Evolutionary conservation across 805 yeast genomes (phyloP).

Genomic region (Saccharomycopsis fodiens): DNA sequence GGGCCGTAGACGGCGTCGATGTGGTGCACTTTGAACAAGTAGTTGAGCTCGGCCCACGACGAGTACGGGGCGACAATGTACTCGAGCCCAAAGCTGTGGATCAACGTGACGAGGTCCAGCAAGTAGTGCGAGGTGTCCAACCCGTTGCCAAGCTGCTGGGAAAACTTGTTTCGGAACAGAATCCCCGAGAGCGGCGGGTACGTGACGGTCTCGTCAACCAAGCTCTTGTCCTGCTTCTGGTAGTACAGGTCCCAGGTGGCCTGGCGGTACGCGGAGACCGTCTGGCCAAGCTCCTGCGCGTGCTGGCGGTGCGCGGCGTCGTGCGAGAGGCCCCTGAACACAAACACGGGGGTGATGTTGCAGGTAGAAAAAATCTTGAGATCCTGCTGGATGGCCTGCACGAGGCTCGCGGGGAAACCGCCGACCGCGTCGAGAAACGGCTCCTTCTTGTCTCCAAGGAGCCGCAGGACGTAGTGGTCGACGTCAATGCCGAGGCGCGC

Average conservation of each 20-base stretch:
- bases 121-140: slow-evolving; percentile 43
- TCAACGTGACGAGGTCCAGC: slow-evolving; percentile 48
- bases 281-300: slow-evolving; percentile 14
- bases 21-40: slow-evolving; percentile 45
- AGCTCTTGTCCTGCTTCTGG: slow-evolving; percentile 20
- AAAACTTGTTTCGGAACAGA: slow-evolving; percentile 2
- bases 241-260: slow-evolving; percentile 40
- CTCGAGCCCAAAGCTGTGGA: slow-evolving; percentile 49
- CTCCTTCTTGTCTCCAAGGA: slow-evolving; percentile 56
- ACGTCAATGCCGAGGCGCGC: slow-evolving; percentile 16
- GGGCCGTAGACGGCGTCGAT: slow-evolving; percentile 81
- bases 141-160: not conserved
- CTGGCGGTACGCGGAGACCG: slow-evolving; percentile 24
- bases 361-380: slow-evolving; percentile 50
- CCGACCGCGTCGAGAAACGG: slow-evolving; percentile 71
- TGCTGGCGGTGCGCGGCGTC: slow-evolving; percentile 26
- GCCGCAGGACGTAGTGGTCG: slow-evolving; percentile 50
- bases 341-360: slow-evolving; percentile 71
- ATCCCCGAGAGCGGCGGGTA: not conserved
- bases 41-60: slow-evolving; percentile 74
- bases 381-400: slow-evolving; percentile 51
- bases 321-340: slow-evolving; percentile 61
- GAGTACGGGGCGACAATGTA: slow-evolving; percentile 77
- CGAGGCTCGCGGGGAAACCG: slow-evolving; percentile 65
- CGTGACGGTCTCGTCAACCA: not conserved